Conservation (phyloP, 768 basidiomycete species). For the Xanthoconium stramineum region DNA sequence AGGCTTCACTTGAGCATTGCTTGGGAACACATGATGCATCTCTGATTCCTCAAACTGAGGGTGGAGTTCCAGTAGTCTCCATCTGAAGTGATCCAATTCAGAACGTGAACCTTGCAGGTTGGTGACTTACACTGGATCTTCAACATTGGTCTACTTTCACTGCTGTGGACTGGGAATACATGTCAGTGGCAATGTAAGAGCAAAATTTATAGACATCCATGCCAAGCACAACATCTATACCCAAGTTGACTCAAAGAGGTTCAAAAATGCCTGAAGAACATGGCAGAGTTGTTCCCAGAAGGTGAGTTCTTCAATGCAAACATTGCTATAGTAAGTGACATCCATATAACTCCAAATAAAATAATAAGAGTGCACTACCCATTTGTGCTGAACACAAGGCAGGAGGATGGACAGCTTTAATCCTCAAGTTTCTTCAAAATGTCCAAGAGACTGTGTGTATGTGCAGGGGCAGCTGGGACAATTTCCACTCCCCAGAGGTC, state of each 20-base stretch:
- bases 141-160: not conserved
- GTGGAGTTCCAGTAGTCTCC: not conserved
- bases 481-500: no score
- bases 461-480: no score
- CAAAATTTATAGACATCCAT: slow-evolving; percentile 1
- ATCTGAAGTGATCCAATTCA: not conserved
- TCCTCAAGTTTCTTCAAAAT: no score
- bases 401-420: no score
- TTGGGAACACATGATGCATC: not conserved
- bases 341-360: no score
- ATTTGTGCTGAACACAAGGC: no score
- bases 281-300: not conserved
- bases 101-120: not conserved
- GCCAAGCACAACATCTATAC: not conserved
- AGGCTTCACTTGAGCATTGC: not conserved
- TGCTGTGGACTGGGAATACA: not conserved
- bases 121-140: not conserved
- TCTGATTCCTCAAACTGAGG: not conserved
- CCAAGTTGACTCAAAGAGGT: not conserved
- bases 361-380: no score
- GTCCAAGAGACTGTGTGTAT: no score
- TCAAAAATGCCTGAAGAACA: no score
- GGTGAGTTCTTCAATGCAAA: not conserved
- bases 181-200: not conserved
- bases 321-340: not conserved